Evolutionary conservation across 768 basidiomycete genomes (phyloP), one percentile per base, ranked within the genome.

Genomic region (Lactarius sanguifluus): DNA sequence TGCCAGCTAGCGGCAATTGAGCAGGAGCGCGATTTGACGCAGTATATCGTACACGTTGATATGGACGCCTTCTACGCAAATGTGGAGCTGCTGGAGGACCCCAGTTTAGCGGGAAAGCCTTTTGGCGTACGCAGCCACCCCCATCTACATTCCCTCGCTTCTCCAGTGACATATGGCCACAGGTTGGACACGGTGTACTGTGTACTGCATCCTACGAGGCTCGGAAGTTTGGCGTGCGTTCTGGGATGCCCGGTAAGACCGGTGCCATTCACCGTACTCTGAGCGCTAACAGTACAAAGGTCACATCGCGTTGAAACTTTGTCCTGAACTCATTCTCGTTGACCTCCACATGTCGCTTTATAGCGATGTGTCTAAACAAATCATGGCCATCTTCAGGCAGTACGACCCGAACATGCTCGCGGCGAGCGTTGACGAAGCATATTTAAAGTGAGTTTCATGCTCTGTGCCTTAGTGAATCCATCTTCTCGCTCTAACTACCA

Each of bases 31-130:
- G 94, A 98, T 74, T 77, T 98, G 34, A 83, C 84, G 2, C 92
- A 96, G 75, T 83, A 78, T 23, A 92, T 99, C 66, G 91, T 98
- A 6, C 95, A 98, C 73, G 88, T 97, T 36, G 97, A 99, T 73
- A 94, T 96, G 86, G 96, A 98, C 75, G 93, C 94, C 4, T 97
- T 96, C 78, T 95, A 84, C 69, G 91, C 91, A 13, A 91, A 82
- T 58, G 91, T 93, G 1, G 92, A 94, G 74, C 76, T 89, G 1
- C 81, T 90, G 25, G 79, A 87, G 70, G 77, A 90, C 69, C 88
- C 86, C 18, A 78, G 77, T 70, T 84, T 90, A 43, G 77, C 80
- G 38, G 89, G 85, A 23, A 92, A 91, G 71, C 82, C 91, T 1
- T 93, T 93, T 73, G 90, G 82, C 32, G 91, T 90, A 72, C 34